Evolutionary conservation across 2,329 filamentous ascomycete species (phyloP).

Genomic region (Bipolaris oryzae): DNA sequence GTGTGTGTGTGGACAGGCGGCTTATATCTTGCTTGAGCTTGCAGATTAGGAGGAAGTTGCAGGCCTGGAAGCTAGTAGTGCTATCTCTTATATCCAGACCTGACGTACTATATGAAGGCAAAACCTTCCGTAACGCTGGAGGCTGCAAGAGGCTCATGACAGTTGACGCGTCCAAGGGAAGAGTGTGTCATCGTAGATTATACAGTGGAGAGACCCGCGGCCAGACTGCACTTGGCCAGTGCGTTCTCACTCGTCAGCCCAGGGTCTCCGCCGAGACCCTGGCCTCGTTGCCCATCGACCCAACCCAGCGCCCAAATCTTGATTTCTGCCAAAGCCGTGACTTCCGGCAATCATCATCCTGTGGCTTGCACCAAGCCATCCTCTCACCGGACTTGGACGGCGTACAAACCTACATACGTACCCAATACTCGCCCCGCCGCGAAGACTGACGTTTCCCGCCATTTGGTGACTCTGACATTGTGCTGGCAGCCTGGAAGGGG

Average conservation of each 20-base stretch:
- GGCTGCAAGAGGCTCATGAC: constrained; percentile 10
- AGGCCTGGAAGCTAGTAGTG: neutral
- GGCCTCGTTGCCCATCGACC: constrained; percentile 11
- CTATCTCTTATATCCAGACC: neutral
- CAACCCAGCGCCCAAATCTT: constrained; percentile 10
- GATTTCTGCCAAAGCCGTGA: constrained; percentile 5
- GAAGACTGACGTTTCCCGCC: neutral
- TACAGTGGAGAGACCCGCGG: constrained; percentile 13
- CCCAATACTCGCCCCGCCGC: neutral
- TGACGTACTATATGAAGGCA: neutral
- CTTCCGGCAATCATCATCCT: constrained; percentile 7
- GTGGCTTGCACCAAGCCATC: constrained; percentile 2
- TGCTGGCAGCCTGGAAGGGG: neutral
- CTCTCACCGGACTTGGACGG: too few relatives aligned
- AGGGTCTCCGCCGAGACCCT: constrained; percentile 11
- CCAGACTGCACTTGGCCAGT: constrained; percentile 12
- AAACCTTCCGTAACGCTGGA: constrained; percentile 5
- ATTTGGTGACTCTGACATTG: neutral
- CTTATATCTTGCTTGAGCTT: constrained; percentile 4
- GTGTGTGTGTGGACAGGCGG: neutral
- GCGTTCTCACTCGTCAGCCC: constrained; percentile 11
- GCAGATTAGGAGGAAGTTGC: neutral
- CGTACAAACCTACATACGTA: neutral
- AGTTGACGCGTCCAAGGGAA: constrained; percentile 15
- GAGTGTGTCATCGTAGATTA: constrained; percentile 18